phyloP scores from a whole-genome alignment of 257 asterid species.

The Paraleonurus japonicus region DNA sequence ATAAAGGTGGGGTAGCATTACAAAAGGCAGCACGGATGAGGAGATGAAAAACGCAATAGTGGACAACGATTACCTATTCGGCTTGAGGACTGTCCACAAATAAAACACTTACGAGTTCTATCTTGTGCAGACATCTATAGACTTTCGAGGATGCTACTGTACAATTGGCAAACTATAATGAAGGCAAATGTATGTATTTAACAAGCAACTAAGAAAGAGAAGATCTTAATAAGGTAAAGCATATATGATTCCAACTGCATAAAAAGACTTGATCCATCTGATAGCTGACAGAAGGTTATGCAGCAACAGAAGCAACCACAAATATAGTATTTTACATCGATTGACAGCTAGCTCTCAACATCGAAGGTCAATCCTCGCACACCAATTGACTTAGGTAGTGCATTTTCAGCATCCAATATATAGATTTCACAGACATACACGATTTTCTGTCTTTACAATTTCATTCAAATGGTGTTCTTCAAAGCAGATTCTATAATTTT shows the following conservation, averaged over 20 bases:
- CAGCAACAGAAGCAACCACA: not conserved
- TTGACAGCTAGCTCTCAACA: not conserved
- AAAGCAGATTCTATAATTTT: not conserved
- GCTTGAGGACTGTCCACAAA: not conserved
- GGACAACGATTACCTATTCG: not conserved
- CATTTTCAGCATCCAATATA: not conserved
- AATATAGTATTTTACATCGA: not conserved
- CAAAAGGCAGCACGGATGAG: not conserved
- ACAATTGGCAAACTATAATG: not conserved
- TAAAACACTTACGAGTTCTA: not conserved
- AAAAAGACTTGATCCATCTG: not conserved
- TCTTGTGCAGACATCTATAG: not conserved
- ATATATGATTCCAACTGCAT: not conserved
- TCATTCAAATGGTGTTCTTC: not conserved
- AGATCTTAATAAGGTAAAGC: not conserved
- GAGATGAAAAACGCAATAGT: not conserved
- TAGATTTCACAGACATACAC: not conserved
- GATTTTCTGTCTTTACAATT: not conserved
- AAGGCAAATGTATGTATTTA: not conserved
- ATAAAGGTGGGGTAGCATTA: not conserved
- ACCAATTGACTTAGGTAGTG: not conserved
- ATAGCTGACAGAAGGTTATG: not conserved
- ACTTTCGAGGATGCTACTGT: not conserved
- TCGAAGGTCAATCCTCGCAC: not conserved
- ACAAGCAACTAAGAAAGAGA: not conserved